Evolutionary conservation across 306 rosid genomes (phyloP), one percentile per base, ranked within the genome.

Genomic region (Lathyrus tuberosus): DNA sequence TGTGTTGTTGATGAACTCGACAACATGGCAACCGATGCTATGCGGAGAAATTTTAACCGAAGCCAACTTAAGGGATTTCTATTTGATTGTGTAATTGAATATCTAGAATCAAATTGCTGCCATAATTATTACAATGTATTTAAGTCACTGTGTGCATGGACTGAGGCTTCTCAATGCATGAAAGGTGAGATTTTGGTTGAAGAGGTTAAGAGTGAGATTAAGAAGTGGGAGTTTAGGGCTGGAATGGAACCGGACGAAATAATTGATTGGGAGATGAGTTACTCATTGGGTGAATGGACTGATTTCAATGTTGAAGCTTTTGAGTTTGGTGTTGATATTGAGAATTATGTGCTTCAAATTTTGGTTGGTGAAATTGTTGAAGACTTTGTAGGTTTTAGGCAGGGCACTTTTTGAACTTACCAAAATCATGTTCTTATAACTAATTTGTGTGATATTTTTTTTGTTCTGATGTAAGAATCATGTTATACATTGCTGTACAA

Each of bases 261-360:
- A 51, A 69, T 89, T n/a, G 92, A 82, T 67, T 85, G 86, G 91
- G 97, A 89, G 37, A 89, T 91, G 91, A 84, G 85, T 42, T 72
- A 86, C 42, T 80, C 86, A 7, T 35, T 84, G 16, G 91, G 89
- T n/a, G 87, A 84, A 83, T 89, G 97, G 97, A 79, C 73, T 2
- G 82, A 82, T 43, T 89, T 91, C 35, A 72, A 82, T 11, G 43
- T 72, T 0, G 94, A 89, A 84, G 84, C 88, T 44, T 86, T 84
- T 53, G 97, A 89, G 89, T 59, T 49, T 7, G 95, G 91, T 26
- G 81, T 76, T 24, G 87, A 78, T 37, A 86, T 89, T 10, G 84
- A 58, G 15, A 73, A 76, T 2, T 78, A 76, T 47, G 78, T 91
- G 38, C 82, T 89, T 74, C 78, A 86, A 24, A 65, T 16, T 72